Evolutionary conservation across 202 grass and related monocot genomes (phyloP), one percentile per base, ranked within the genome.

Genomic region (Schoenoplectus tabernaemontani): DNA sequence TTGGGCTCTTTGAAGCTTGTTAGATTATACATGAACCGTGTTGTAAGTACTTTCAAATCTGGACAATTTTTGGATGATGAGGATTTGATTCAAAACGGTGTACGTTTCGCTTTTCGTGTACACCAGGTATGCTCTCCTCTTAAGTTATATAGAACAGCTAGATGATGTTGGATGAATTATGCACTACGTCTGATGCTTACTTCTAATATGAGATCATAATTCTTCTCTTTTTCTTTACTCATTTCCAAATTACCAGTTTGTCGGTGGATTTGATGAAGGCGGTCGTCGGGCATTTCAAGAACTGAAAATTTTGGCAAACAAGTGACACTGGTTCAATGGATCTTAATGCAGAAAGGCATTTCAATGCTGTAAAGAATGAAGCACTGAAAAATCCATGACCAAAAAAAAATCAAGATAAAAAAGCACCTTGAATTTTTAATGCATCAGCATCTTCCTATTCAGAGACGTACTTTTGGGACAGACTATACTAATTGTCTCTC

Each of bases 41-140:
- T 95, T 79, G 85, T 91, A 46, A 89, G 56, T 38, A 85, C 86
- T 44, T 83, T 89, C 32, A 98, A 89, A 83, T 89, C 84, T 53
- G 91, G 87, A 32, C 80, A 90, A 68, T 87, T 95, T 80, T 87
- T 85, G 56, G 89, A 98, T 70, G 92, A 99, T 12, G 96, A 99
- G 24, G 96, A 95, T 47, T 71, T 95, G 67, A 85, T 91, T 72
- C 33, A 90, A 57, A 87, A 86, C 28, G 96, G 89, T 46, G 96
- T 91, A 43, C 89, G 96, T 60, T 95, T 99, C 88, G 86, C 92
- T 57, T 99, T 95, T 77, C 92, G 92, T 64, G 86, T 99, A 65
- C 92, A 99, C 76, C 96, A 99, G 96, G 96, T 99, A 81, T 24
- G 34, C 47, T 78, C 43, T 90, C 37, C 39, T 84, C 78, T 66